Base-by-base conservation (phyloP, 768 basidiomycete species). In the Stropharia rugosoannulata region DNA sequence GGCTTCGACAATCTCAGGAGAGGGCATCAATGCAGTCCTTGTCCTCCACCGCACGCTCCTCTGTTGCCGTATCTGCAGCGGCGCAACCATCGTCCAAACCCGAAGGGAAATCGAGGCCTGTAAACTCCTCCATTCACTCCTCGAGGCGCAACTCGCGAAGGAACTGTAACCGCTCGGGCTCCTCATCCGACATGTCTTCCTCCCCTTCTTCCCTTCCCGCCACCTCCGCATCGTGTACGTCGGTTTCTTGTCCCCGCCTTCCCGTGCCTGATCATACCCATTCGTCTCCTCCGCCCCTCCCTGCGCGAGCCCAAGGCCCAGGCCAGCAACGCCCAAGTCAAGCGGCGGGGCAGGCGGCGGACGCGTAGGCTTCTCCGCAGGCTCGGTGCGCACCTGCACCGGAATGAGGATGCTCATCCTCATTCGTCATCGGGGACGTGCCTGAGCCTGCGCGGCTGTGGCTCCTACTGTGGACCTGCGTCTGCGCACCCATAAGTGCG, bases 301-400 rank as follows among this genome's bases (percentile, higher is more conserved):
- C 35, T 29, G 22, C 1, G 29, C 29, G 9, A 10, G 29, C 2
- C 37, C 55, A 6, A 51, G 39, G 18, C 50, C 51, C 5, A 46
- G 27, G 42, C 40, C 45, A 13, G 16, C 47, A 5, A 53, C 10
- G 6, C 22, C 37, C 5, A 64, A 22, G 18, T 60, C 57, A 5
- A 64, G 37, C 15, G 55, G 57, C 3, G 63, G 63, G 37, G 63
- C 63, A 32, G 63, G 63, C 11, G 63, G 59, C 2, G 61, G 63
- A 3, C 63, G 38, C 18, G 22, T 51, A 1, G 63, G 63, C 36
- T 41, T 54, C 19, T 38, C 48, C 25, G 53, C 18, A 10, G 13
- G 40, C 13, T 41, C 35, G 27, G 43, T 38, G 29, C 47, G 55
- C 27, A 56, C 46, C 4, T 19, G 55, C 15, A 59, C 18, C 9